Conservation (phyloP, 225 moss, liverwort and hornwort genomes). For the Takakia lepidozioides region DNA sequence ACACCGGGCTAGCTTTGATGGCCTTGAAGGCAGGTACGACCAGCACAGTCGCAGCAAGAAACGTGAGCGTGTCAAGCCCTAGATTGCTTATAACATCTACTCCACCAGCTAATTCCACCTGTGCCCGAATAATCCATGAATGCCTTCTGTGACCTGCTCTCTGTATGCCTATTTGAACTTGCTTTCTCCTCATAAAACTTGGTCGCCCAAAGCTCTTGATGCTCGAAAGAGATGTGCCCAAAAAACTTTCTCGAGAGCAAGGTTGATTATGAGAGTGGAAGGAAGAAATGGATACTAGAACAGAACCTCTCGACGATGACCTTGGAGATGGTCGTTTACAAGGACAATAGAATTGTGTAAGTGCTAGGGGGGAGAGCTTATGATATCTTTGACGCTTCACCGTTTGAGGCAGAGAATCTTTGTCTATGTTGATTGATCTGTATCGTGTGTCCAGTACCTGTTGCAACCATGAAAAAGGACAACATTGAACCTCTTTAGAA, state of each 20-base stretch:
- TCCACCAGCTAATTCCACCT: conserved; percentile 78
- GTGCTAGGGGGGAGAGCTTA: conserved; percentile 8
- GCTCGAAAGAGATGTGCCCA: conserved; percentile 2
- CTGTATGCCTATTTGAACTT: too few relatives aligned
- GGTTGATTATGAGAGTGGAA: background rate
- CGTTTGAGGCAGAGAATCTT: too few relatives aligned
- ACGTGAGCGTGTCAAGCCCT: conserved; percentile 85
- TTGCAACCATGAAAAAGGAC: too few relatives aligned
- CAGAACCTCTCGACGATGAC: conserved; percentile 4
- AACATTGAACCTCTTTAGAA: too few relatives aligned
- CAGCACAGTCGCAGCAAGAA: conserved; percentile 88
- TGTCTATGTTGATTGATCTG: conserved; percentile 2
- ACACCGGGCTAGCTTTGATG: conserved; percentile 90
- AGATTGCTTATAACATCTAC: conserved; percentile 78
- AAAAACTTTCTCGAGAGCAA: conserved; percentile 4
- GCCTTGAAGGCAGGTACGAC: conserved; percentile 85
- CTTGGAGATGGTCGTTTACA: conserved; percentile 7
- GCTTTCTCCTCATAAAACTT: conserved; percentile 1
- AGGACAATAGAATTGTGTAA: background rate
- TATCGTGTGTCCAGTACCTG: conserved; percentile 28
- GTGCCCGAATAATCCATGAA: conserved; percentile 26
- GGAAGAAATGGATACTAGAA: conserved; percentile 2
- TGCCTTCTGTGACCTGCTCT: conserved; percentile 1
- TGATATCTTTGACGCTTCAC: background rate
- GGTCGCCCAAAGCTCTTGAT: background rate